These are phyloP conservation scores for Ustulina deusta DNA, from an alignment of 2,329 filamentous ascomycete species.

Conservation along the genomic window DNA sequence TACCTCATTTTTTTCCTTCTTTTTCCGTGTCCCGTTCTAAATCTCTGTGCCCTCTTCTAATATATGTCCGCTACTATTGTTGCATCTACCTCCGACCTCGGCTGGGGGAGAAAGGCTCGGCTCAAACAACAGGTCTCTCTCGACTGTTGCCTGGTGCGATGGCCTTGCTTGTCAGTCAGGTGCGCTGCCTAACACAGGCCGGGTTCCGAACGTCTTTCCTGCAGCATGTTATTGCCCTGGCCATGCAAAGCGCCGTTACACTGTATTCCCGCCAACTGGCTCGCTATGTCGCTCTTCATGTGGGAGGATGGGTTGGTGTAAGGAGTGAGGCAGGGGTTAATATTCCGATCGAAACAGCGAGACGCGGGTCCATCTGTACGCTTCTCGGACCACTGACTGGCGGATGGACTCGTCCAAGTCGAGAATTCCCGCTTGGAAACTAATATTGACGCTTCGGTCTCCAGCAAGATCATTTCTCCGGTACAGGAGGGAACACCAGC, in stretches of 20 bases:
- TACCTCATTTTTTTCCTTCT: background rate
- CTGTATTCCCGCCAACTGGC: background rate
- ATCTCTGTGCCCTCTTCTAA: background rate
- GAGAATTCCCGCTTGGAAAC: background rate
- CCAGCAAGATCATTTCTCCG: background rate
- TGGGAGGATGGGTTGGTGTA: background rate
- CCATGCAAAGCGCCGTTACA: constrained; percentile 1
- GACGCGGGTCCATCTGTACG: background rate
- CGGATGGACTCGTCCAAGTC: background rate
- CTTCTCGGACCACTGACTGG: background rate
- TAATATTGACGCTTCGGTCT: background rate
- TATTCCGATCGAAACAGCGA: constrained; percentile 11
- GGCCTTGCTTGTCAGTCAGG: background rate
- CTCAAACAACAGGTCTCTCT: background rate
- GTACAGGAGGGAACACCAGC: background rate
- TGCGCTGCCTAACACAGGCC: background rate
- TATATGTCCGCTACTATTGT: background rate
- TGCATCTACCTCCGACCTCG: background rate
- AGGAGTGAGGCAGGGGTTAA: constrained; percentile 8
- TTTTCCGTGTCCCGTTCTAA: no score
- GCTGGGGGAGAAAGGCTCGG: background rate
- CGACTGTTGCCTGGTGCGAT: background rate
- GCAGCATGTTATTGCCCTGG: background rate
- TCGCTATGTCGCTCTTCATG: constrained; percentile 11
- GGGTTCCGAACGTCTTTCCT: background rate